These are phyloP conservation scores for Plantago lanceolata DNA, from an alignment of 305 asterid species.

Conservation along the genomic window DNA sequence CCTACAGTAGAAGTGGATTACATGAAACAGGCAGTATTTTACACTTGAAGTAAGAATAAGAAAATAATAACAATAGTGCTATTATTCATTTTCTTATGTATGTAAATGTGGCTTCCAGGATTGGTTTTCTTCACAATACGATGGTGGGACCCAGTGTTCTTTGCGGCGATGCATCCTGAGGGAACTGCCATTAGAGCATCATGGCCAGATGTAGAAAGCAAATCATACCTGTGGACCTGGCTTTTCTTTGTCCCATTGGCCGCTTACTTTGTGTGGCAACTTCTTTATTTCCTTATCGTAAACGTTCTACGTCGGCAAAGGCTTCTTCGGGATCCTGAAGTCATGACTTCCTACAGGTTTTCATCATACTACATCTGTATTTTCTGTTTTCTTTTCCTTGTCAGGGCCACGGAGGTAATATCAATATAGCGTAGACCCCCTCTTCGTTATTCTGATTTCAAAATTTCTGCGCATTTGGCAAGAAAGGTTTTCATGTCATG, in stretches of 20 bases:
- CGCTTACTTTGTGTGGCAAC: conserved; percentile 82
- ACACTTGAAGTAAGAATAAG: too few relatives aligned
- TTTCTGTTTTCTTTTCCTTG: neutral
- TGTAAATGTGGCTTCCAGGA: conserved; percentile 42
- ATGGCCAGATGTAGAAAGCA: conserved; percentile 83
- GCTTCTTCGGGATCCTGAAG: conserved; percentile 82
- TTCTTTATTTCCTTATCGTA: conserved; percentile 80
- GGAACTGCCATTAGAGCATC: conserved; percentile 67
- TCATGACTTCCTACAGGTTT: conserved; percentile 98
- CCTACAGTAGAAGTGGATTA: neutral
- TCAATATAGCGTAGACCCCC: too few relatives aligned
- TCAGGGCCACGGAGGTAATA: too few relatives aligned
- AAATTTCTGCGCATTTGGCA: too few relatives aligned
- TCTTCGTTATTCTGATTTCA: too few relatives aligned
- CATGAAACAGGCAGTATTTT: too few relatives aligned
- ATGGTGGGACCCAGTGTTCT: conserved; percentile 89
- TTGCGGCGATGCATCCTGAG: conserved; percentile 84
- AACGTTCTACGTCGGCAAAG: conserved; percentile 89
- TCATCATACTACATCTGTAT: conserved; percentile 6
- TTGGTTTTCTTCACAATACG: conserved; percentile 89
- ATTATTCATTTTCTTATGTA: neutral
- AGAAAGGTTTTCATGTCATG: too few relatives aligned
- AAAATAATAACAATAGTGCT: neutral
- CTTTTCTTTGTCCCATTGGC: conserved; percentile 79
- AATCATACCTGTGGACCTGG: conserved; percentile 87